Evolutionary conservation across 345 rosid species (phyloP).

Genomic region (Mallotus nudiflorus): DNA sequence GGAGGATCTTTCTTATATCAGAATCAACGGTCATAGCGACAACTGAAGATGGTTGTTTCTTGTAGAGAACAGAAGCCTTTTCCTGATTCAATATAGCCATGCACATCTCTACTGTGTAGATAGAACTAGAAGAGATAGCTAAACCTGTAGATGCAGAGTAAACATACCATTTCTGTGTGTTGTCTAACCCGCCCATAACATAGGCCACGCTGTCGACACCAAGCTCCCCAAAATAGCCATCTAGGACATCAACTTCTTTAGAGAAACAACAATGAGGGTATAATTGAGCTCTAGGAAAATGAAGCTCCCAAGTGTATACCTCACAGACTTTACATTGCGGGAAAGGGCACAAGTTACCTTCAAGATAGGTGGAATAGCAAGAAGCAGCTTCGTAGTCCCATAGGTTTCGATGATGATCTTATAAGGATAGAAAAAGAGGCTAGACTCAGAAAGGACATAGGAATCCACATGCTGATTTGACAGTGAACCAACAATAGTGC

Average conservation of each 20-base stretch:
- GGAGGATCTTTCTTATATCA: slow-evolving; percentile 31
- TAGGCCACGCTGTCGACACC: slow-evolving; percentile 20
- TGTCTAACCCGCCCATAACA: slow-evolving; percentile 13
- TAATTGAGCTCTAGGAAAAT: slow-evolving; percentile 30
- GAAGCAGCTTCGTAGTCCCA: too few species aligned
- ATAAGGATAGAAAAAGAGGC: slow-evolving; percentile 33
- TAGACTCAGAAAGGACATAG: too few species aligned
- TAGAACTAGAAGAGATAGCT: background rate
- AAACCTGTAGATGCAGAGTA: slow-evolving; percentile 26
- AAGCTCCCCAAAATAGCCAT: slow-evolving; percentile 20
- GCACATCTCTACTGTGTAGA: slow-evolving; percentile 34
- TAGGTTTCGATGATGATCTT: slow-evolving; percentile 33
- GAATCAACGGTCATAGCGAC: slow-evolving; percentile 21
- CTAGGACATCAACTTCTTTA: slow-evolving; percentile 28
- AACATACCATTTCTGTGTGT: slow-evolving; percentile 30
- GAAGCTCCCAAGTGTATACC: slow-evolving; percentile 34
- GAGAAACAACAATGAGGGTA: slow-evolving; percentile 33
- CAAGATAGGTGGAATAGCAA: slow-evolving; percentile 28
- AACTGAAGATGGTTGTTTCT: slow-evolving; percentile 18
- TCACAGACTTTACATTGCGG: slow-evolving; percentile 19
- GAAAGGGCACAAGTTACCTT: slow-evolving; percentile 14
- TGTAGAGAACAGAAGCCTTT: slow-evolving; percentile 27
- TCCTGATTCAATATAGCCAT: slow-evolving; percentile 28
- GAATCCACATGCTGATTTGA: slow-evolving; percentile 25
- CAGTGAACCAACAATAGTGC: too few species aligned